Base-by-base conservation (phyloP, 139 green algal species). In the Chlorella ohadii region DNA sequence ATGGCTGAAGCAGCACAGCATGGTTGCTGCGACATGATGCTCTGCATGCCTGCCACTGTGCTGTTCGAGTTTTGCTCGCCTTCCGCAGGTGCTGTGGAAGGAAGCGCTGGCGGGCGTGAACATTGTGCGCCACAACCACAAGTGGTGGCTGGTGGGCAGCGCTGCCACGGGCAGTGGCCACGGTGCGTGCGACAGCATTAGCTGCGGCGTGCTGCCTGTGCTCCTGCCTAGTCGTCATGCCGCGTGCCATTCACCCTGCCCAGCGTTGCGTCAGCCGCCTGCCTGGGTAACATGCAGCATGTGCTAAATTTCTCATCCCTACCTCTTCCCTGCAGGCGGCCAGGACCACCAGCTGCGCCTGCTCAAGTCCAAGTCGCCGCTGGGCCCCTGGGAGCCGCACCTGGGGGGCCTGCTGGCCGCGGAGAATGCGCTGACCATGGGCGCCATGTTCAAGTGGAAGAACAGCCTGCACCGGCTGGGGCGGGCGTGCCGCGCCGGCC, bases 321-420 rank as follows among this genome's bases (percentile, higher is more conserved):
- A 25, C 44, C 20, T 36, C 19, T 7, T 17, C 36, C 33, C 16
- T 2, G 41, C 70, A 77, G 70, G 27, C 22, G 70, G 33, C 20
- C 16, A 81, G 77, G 38, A 67, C 7, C 28, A 81, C n/a, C 28
- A 27, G 59, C 59, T 85, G n/a, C 41, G 22, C 6, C 41, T 87
- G 25, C 79, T 63, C 61, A 22, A 27, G 27, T 59, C 83, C 5
- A 33, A 15, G 2, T 74, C 84, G 1, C 84, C 55, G 2, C 22
- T 82, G 39, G 84, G 84, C 4, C 84, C 66, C 36, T 88, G 68
- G 67, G 17, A 79, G 56, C 67, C 27, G 28, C 66, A 88, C 34
- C 51, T n/a, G 31, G 12, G 16, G 1, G 2, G 78, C 57, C 72
- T 34, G n/a, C 38, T 56, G 25, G 22, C 57, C 2, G 27, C 9